Conservation (phyloP, 2,329 filamentous ascomycete species). For the Daldinia sp. region DNA sequence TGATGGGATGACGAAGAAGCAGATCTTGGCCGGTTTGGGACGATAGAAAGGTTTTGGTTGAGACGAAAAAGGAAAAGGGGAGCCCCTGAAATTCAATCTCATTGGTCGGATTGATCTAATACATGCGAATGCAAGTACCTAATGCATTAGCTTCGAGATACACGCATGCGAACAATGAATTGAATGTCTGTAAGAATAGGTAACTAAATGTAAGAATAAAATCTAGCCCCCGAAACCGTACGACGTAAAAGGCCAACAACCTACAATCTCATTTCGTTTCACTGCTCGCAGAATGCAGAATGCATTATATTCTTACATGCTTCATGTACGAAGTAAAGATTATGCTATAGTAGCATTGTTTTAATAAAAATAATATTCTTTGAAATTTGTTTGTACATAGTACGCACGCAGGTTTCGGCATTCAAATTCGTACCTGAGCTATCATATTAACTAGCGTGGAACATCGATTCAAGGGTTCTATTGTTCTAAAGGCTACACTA, state of each 20-base stretch:
- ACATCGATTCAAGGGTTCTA: background rate
- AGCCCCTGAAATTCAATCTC: background rate
- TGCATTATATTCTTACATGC: background rate
- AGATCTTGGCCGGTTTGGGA: conserved; percentile 27
- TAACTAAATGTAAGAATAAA: conserved; percentile 19
- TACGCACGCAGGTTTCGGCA: conserved; percentile 3
- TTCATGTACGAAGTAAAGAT: background rate
- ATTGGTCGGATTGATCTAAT: conserved; percentile 31
- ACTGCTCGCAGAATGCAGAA: conserved; percentile 6
- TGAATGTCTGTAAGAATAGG: conserved; percentile 14
- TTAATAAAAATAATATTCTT: background rate
- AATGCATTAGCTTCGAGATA: conserved; percentile 3
- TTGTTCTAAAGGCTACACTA: background rate
- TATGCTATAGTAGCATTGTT: background rate
- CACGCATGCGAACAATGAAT: conserved; percentile 31
- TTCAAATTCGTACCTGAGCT: background rate
- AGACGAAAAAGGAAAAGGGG: conserved; percentile 43
- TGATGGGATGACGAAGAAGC: conserved; percentile 31
- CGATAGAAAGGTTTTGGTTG: conserved; percentile 27
- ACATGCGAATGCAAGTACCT: too few species aligned
- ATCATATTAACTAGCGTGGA: background rate
- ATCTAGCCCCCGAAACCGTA: conserved; percentile 32
- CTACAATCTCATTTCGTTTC: conserved; percentile 1
- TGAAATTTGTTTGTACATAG: background rate
- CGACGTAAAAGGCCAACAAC: conserved; percentile 21